These are phyloP conservation scores for Nectriaceae sp. DNA, from an alignment of 2,329 filamentous ascomycete species.

Conservation along the genomic window DNA sequence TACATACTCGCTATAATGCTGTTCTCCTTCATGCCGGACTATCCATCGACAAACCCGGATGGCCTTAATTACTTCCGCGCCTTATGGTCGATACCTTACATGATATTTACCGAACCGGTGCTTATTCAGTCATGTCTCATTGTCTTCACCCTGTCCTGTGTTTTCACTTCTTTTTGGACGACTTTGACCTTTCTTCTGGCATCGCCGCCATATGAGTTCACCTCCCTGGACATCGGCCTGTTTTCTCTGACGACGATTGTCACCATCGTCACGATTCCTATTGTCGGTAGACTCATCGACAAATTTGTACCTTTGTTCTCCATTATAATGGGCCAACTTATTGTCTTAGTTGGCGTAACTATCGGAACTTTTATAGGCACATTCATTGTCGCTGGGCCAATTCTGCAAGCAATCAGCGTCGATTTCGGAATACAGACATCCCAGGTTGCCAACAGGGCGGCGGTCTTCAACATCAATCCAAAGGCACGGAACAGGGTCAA, in stretches of 20 bases:
- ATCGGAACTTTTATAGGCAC: conserved; percentile 70
- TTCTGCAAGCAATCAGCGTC: conserved; percentile 69
- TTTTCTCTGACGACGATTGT: conserved; percentile 78
- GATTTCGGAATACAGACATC: conserved; percentile 74
- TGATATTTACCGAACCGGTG: conserved; percentile 66
- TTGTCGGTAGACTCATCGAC: conserved; percentile 72
- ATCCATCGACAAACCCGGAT: conserved; percentile 70
- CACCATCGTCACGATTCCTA: conserved; percentile 65
- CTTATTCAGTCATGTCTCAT: conserved; percentile 71
- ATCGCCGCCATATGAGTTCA: conserved; percentile 67
- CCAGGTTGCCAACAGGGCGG: conserved; percentile 71
- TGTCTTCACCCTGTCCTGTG: conserved; percentile 57
- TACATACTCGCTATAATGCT: conserved; percentile 65
- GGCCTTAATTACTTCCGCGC: conserved; percentile 67
- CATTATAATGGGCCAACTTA: conserved; percentile 61
- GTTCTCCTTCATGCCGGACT: conserved; percentile 78
- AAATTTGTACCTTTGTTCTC: conserved; percentile 68
- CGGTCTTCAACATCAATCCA: conserved; percentile 71
- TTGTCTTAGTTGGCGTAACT: conserved; percentile 61
- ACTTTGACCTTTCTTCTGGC: conserved; percentile 80
- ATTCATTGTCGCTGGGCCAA: conserved; percentile 68
- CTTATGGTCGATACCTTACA: conserved; percentile 63
- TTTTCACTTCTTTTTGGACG: conserved; percentile 58
- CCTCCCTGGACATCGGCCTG: conserved; percentile 69
- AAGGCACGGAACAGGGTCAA: conserved; percentile 75